Evolutionary conservation across 352 stramenopile species (phyloP).

Genomic region (Pythium sp.): DNA sequence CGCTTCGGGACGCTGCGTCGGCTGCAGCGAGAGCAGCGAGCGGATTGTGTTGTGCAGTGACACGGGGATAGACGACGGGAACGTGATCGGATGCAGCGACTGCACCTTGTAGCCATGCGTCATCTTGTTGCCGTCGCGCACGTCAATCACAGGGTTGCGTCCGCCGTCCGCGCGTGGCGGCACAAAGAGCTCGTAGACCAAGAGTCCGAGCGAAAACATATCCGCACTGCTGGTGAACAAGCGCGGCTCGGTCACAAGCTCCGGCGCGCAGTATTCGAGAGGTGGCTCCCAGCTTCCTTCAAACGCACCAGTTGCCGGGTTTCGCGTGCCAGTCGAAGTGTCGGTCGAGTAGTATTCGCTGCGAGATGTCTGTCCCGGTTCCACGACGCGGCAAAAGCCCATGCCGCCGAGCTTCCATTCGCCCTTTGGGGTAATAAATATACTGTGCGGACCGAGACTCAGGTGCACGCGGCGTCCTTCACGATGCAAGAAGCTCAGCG

Average conservation of each 20-base stretch:
- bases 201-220: constrained; percentile 84
- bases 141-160: constrained; percentile 78
- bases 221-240: constrained; percentile 80
- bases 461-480: constrained; percentile 86
- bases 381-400: constrained; percentile 84
- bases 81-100: constrained; percentile 85
- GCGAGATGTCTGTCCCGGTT: constrained; percentile 75
- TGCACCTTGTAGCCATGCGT: constrained; percentile 88
- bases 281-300: constrained; percentile 79
- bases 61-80: constrained; percentile 71
- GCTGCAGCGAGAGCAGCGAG: constrained; percentile 62
- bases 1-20: constrained; percentile 59
- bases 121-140: constrained; percentile 86
- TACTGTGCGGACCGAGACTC: constrained; percentile 80
- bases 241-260: constrained; percentile 80
- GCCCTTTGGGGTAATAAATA: constrained; percentile 90
- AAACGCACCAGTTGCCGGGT: constrained; percentile 44
- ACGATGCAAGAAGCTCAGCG: constrained; percentile 89
- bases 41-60: constrained; percentile 85
- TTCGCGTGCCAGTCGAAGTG: constrained; percentile 44
- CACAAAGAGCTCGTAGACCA: constrained; percentile 86
- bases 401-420: constrained; percentile 91
- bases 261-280: constrained; percentile 84
- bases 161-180: constrained; percentile 72
- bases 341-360: constrained; percentile 83